These are phyloP conservation scores for Lablab purpureus DNA, from an alignment of 306 rosid genomes.

Conservation along the genomic window DNA sequence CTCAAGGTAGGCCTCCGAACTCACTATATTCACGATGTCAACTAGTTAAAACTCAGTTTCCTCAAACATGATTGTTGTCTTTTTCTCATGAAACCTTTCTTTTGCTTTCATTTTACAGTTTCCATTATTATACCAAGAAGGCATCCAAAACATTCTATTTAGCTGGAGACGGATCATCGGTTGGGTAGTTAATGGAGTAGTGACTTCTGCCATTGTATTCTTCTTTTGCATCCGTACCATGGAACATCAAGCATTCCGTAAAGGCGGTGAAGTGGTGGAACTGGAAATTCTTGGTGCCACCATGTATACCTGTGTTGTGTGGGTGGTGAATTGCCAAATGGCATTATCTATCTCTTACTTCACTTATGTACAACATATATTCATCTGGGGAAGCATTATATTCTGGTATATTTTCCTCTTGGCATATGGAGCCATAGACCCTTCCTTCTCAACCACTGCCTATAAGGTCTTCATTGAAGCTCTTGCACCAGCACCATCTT, in stretches of 20 bases:
- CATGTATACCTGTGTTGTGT: constrained; percentile 88
- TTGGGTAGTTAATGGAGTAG: constrained; percentile 78
- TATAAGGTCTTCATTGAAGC: constrained; percentile 91
- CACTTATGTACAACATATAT: constrained; percentile 83
- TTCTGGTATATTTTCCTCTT: constrained; percentile 88
- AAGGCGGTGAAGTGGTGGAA: constrained; percentile 76
- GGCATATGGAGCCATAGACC: constrained; percentile 83
- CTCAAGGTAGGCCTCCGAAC: constrained; percentile 68
- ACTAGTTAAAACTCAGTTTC: constrained; percentile 16
- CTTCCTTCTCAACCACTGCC: constrained; percentile 81
- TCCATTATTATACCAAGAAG: constrained; percentile 95
- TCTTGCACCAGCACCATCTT: constrained; percentile 82
- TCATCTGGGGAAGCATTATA: constrained; percentile 90
- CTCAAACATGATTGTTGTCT: background rate
- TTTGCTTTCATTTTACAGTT: constrained; percentile 63
- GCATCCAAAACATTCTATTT: constrained; percentile 83
- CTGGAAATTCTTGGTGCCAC: constrained; percentile 78
- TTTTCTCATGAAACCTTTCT: constrained; percentile 41
- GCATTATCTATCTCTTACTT: constrained; percentile 85
- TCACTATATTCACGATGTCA: constrained; percentile 2
- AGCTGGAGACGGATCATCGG: constrained; percentile 84
- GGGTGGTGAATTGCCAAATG: constrained; percentile 98
- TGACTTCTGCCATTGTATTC: constrained; percentile 70
- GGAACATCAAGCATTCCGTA: constrained; percentile 83
- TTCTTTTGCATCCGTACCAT: constrained; percentile 70